phyloP scores from a whole-genome alignment of 495 filamentous ascomycete genomes.

The Podospora comata region DNA sequence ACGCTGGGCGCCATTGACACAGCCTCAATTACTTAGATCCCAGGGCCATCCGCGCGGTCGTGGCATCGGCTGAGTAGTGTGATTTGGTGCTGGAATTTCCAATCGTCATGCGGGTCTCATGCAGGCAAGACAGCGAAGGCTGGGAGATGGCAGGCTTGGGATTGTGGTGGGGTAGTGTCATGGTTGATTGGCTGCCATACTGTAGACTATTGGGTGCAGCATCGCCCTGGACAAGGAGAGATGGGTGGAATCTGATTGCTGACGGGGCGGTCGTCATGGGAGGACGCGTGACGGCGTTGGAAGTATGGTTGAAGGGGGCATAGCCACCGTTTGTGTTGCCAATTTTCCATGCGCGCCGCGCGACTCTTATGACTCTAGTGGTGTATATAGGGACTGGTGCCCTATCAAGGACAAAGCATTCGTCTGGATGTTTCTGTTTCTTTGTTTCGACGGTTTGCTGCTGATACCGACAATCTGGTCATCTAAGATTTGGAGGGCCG shows the following conservation, averaged over 20 bases:
- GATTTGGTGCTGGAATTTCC: neutral
- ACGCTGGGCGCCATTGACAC: neutral
- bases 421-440: neutral
- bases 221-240: neutral
- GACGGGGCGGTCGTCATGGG: neutral
- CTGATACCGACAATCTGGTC: neutral
- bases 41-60: constrained; percentile 3
- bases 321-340: neutral
- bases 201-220: neutral
- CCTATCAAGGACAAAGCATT: too few relatives aligned
- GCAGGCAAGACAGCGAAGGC: neutral
- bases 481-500: neutral
- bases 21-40: neutral
- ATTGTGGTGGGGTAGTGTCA: neutral
- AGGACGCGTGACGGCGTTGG: neutral
- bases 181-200: neutral
- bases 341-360: neutral
- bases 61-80: neutral
- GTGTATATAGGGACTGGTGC: neutral
- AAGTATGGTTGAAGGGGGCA: neutral
- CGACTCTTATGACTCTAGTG: neutral
- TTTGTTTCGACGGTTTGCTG: neutral
- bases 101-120: neutral
- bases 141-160: neutral
- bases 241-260: neutral